Base-by-base conservation (phyloP, 2,329 filamentous ascomycete genomes). In the Aspergillus fructus region DNA sequence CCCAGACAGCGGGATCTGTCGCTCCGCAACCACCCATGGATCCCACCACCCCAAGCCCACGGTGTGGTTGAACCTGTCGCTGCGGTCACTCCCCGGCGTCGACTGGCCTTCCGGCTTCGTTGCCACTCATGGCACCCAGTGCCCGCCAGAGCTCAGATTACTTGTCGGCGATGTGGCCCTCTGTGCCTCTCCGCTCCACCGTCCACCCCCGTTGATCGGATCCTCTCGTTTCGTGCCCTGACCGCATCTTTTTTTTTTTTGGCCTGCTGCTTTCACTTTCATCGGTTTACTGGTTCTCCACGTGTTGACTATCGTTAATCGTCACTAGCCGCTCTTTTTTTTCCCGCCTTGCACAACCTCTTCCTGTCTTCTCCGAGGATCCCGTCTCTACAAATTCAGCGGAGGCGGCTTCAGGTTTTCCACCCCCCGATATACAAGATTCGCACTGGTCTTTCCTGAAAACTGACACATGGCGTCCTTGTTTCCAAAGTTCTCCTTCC, bases 381-480 rank as follows among this genome's bases (percentile, higher is more conserved):
- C 7, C 17, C 46, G 41, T 51, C 37, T 34, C 37, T 47, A 37
- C 27, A 19, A 39, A 40, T 43, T 27, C 17, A 41, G 34, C 42
- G 55, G 49, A 57, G 49, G 49, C 33, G 24, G 19, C 21, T 40
- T 40, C 46, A 53, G 53, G 59, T 55, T 55, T 60, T 49, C 55
- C 15, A 55, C 52, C 52, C 56, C 52, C 52, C 51, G 55, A 41
- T n/a, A 34, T 49, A 49, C 43, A 42, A 43, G 41, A 19, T 46
- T 51, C 34, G 46, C 53, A 41, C 50, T 42, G 45, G 40, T 43
- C 50, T 61, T 27, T 45, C 37, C 51, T 51, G 34, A 56, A 53
- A 52, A 65, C 56, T 64, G 53, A 64, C 64, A 63, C 53, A 65
- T 65, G 64, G 62, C 62, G 59, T 39, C 49, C 30, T 53, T 52